Evolutionary conservation across 345 rosid genomes (phyloP).

Genomic region (Bruguiera parviflora): DNA sequence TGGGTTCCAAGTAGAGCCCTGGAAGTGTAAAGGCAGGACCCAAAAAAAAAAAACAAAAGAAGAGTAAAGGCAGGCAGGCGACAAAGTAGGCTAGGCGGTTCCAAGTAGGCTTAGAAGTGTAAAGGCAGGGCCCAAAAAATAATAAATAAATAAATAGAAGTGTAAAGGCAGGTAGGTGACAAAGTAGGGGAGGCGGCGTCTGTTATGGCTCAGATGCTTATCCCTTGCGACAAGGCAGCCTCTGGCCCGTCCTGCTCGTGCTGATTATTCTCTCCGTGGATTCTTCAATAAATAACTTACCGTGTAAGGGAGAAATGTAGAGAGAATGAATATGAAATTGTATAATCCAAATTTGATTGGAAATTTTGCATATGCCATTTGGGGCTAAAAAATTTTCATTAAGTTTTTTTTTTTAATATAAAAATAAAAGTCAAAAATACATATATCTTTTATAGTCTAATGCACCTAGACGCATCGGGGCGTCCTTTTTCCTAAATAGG

Average conservation of each 20-base stretch:
- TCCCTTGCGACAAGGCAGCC: constrained; percentile 4
- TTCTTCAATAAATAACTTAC: neutral
- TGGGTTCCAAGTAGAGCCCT: neutral
- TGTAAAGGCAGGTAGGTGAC: neutral
- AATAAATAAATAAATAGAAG: too few species aligned
- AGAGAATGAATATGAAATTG: neutral
- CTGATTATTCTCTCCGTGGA: neutral
- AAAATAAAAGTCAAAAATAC: too few species aligned
- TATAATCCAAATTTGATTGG: neutral
- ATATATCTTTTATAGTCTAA: too few species aligned
- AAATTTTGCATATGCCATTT: too few species aligned
- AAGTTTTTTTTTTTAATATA: too few species aligned
- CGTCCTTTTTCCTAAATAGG: too few species aligned
- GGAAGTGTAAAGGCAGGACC: neutral
- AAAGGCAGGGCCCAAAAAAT: neutral
- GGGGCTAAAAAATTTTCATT: too few species aligned
- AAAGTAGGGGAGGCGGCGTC: neutral
- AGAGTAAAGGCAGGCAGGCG: neutral
- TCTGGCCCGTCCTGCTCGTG: neutral
- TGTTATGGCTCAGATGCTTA: constrained; percentile 4
- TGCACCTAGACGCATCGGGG: too few species aligned
- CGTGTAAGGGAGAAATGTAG: neutral
- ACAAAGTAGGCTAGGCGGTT: neutral
- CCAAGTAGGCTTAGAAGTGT: neutral
- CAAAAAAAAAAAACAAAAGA: too few species aligned